A percentile compares a stretch with the other conserved stretches of the same genome.
phyloP scores from a whole-genome alignment of 805 yeast species.

The Starmera caribaea region DNA sequence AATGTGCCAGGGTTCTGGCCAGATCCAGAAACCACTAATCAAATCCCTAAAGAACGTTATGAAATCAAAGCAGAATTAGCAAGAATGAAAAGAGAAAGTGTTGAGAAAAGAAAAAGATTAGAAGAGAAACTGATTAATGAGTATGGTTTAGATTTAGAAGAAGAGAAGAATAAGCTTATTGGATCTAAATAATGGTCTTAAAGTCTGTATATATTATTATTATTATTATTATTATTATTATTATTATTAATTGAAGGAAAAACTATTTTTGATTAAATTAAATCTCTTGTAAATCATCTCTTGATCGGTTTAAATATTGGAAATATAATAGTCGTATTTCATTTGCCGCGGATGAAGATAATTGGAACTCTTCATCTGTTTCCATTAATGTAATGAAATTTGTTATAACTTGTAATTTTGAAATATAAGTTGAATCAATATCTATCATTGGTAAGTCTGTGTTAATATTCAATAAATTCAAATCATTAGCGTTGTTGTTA shows the following conservation, averaged over 20 bases:
- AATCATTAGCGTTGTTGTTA: background rate
- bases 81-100: conserved; percentile 67
- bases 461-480: background rate
- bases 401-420: conserved; percentile 4
- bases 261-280: no score
- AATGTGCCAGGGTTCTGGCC: conserved; percentile 96
- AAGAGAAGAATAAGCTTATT: conserved; percentile 26
- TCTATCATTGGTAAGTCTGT: background rate
- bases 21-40: conserved; percentile 83
- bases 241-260: no score
- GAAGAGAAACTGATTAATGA: conserved; percentile 60
- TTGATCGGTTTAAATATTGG: conserved; percentile 1
- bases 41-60: conserved; percentile 86
- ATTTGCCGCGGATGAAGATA: conserved; percentile 2
- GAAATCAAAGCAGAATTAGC: conserved; percentile 90
- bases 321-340: conserved; percentile 3
- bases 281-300: background rate
- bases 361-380: conserved; percentile 1
- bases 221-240: no score
- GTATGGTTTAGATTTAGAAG: conserved; percentile 53
- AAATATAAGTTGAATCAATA: background rate
- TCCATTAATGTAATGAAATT: conserved; percentile 8
- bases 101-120: conserved; percentile 61
- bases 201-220: no score
- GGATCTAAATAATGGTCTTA: no score